phyloP scores from a whole-genome alignment of 495 filamentous ascomycete species.

The Sporormia fimetaria region DNA sequence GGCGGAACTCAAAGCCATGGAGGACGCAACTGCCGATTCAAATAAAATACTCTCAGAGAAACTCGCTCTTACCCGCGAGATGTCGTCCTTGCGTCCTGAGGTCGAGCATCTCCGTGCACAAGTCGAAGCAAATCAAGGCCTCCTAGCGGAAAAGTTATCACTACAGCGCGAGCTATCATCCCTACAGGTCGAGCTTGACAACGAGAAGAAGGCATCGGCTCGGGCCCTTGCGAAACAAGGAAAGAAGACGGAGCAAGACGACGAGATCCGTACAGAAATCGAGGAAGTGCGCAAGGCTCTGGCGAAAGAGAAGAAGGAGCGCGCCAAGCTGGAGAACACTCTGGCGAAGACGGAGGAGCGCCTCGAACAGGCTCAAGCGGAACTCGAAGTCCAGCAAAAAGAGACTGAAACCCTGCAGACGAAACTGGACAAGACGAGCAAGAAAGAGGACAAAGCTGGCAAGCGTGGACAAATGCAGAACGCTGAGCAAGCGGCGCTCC shows the following conservation, averaged over 20 bases:
- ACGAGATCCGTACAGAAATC: constrained; percentile 19
- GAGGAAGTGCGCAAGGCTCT: constrained; percentile 35
- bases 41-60: constrained; percentile 67
- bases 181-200: constrained; percentile 67
- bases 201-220: constrained; percentile 58
- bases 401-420: constrained; percentile 50
- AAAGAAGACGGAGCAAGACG: constrained; percentile 22
- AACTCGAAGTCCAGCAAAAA: constrained; percentile 45
- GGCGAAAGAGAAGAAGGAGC: constrained; percentile 36
- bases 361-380: constrained; percentile 28
- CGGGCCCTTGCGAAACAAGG: constrained; percentile 42
- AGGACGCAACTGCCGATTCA: constrained; percentile 50
- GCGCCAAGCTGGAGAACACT: constrained; percentile 33
- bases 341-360: constrained; percentile 20
- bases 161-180: constrained; percentile 63
- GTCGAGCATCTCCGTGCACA: constrained; percentile 67
- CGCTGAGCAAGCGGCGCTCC: constrained; percentile 36
- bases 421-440: constrained; percentile 53
- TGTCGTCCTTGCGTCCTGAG: constrained; percentile 60
- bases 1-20: constrained; percentile 57
- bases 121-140: constrained; percentile 48
- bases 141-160: constrained; percentile 62
- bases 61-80: constrained; percentile 56
- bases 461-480: constrained; percentile 27
- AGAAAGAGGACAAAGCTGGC: constrained; percentile 47